Evolutionary conservation across 495 filamentous ascomycete species (phyloP), one percentile per base, ranked within the genome.

Genomic region (Rusavskia elegans): DNA sequence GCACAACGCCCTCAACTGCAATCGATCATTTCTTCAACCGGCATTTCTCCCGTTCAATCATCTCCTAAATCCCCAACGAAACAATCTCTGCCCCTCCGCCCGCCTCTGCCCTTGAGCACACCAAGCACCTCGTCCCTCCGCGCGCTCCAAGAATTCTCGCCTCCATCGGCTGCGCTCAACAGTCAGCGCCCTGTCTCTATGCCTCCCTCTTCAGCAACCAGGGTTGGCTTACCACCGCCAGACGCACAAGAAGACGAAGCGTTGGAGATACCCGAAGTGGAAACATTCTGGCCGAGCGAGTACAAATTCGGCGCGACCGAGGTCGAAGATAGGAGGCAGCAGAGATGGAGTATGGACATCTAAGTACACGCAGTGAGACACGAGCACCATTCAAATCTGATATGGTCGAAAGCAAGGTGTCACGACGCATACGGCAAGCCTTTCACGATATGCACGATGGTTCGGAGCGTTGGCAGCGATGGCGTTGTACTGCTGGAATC

Each of bases 61-160:
- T 6, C 19, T 25, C 16, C 23, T 19, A 17, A 5, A 11, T 46
- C 44, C 19, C 44, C 44, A n/a, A 25, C 5, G 11, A 11, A 17
- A 25, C 11, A 2, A 35, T 6, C 51, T 13, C 32, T 50, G 13
- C 40, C 45, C 27, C 48, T 44, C 20, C 32, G 32, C 3, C 39
- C 50, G 3, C 39, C 35, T 39, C 35, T 20, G 2, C 37, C 50
- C 5, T 44, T 20, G 5, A 13, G 36, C 20, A n/a, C 50, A 30
- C 20, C 25, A 3, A 21, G 45, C 53, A 13, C 50, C 39, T 61
- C 59, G 11, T 57, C 59, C 13, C 48, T 54, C 10, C 50, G 51
- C 3, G 51, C 50, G 17, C 52, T 59, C 17, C 56, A 59, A 37
- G 51, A 53, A 19, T 50, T 58, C 51, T 35, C 41, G 5, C 16